Evolutionary conservation across 2,329 filamentous ascomycete species (phyloP).

Genomic region (Ceratocystis alfenasii): DNA sequence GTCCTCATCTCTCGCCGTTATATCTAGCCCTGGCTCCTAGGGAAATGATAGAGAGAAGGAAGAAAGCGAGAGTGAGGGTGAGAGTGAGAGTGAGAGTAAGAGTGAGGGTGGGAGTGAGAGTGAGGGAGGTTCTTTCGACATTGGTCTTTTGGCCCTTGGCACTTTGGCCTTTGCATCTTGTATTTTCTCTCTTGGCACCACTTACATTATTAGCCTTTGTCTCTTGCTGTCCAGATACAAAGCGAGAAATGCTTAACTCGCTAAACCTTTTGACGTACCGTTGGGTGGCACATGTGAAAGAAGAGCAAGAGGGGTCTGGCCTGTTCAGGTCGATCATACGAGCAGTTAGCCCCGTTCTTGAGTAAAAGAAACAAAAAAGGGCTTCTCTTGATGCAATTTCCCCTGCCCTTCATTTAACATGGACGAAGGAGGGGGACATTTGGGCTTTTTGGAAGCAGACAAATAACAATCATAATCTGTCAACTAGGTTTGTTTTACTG

Average conservation of each 20-base stretch:
- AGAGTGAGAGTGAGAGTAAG: neutral
- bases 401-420: neutral
- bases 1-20: too few relatives aligned
- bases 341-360: neutral
- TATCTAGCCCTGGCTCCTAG: too few relatives aligned
- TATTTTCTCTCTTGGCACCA: neutral
- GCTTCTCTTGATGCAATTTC: neutral
- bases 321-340: neutral
- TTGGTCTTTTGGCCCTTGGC: neutral
- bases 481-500: neutral
- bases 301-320: neutral
- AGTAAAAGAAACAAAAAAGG: neutral
- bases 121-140: neutral
- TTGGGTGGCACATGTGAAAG: neutral
- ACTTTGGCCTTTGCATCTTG: neutral
- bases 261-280: neutral
- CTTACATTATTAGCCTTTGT: too few relatives aligned
- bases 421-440: neutral
- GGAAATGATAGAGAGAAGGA: too few relatives aligned
- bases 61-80: neutral
- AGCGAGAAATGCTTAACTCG: neutral
- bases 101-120: neutral
- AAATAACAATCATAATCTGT: neutral
- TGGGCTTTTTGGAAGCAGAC: neutral
- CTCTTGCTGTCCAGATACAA: too few relatives aligned